Evolutionary conservation across 2,329 filamentous ascomycete species (phyloP), one percentile per base, ranked within the genome.

Genomic region (Diaporthe batatas): DNA sequence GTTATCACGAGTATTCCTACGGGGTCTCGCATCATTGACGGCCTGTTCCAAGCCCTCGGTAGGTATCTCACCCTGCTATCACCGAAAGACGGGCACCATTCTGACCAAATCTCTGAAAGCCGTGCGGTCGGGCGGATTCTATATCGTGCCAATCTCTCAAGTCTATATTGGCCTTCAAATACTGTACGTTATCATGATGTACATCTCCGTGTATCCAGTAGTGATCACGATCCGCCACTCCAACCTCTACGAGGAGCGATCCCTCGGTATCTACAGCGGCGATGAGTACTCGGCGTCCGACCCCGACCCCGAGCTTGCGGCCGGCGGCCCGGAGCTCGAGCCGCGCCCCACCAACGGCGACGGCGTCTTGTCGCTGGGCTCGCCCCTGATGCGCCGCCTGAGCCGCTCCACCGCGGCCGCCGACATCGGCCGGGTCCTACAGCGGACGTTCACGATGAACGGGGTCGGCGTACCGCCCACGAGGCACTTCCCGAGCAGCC

Each of bases 211-310:
- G 2, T 91, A 90, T 73, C 90, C 91, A 0, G 86, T 91, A 29
- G 87, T 89, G 34, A 89, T 92, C 73, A 90, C 88, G 0, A 89
- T 92, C 81, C 88, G 91, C 36, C 90, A 91, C 78, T 92, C 91
- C 51, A 93, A 93, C 77, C 89, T 92, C 39, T 94, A 94, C 78
- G 91, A 93, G 78, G 91, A 94, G 77, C 85, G 90, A 8, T 91
- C 89, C 0, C 83, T 93, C 1, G 91, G 91, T 0, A 87, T 91
- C 42, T 89, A 91, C 73, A 81, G 81, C 54, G 82, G 84, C 32
- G 81, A 81, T 25, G 42, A 21, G 16, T 34, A 18, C 8, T 49
- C 58, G 16, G 18, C 2, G 18, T n/a, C 39, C 25, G 39, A 47
- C n/a, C 34, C 53, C 11, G 71, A 71, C 42, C 72, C 67, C 4